phyloP scores from a whole-genome alignment of 768 basidiomycete genomes.

The Lactifluus pinguis region DNA sequence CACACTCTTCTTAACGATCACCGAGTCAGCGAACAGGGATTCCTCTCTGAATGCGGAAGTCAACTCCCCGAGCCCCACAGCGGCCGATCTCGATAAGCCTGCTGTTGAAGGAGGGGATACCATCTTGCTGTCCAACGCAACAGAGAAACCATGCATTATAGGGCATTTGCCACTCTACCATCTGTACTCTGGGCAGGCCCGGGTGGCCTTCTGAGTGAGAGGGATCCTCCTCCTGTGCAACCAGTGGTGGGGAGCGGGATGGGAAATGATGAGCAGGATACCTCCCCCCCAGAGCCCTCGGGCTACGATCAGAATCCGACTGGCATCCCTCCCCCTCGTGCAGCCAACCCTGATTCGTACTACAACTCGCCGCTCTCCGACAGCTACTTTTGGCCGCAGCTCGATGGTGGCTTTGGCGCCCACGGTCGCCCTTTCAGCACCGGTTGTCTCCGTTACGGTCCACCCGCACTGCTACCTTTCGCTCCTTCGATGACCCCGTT shows the following conservation, averaged over 20 bases:
- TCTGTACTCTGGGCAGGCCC: too few relatives aligned
- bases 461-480: constrained; percentile 1
- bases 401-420: constrained; percentile 4
- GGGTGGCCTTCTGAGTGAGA: too few relatives aligned
- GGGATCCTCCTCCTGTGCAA: too few relatives aligned
- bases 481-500: constrained; percentile 15
- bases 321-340: background rate
- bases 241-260: background rate
- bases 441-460: constrained; percentile 8
- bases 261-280: constrained; percentile 9
- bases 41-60: too few relatives aligned
- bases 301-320: background rate
- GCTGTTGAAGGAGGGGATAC: too few relatives aligned
- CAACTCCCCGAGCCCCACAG: too few relatives aligned
- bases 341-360: constrained; percentile 11
- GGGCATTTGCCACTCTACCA: too few relatives aligned
- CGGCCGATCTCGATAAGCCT: too few relatives aligned
- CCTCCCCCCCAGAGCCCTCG: background rate
- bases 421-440: constrained; percentile 16
- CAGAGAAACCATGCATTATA: too few relatives aligned
- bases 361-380: constrained; percentile 18
- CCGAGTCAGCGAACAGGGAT: too few relatives aligned
- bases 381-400: background rate
- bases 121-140: too few relatives aligned
- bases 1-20: too few relatives aligned